Base-by-base conservation (phyloP, 2,329 filamentous ascomycete genomes). In the Diaporthe citriasiana region DNA sequence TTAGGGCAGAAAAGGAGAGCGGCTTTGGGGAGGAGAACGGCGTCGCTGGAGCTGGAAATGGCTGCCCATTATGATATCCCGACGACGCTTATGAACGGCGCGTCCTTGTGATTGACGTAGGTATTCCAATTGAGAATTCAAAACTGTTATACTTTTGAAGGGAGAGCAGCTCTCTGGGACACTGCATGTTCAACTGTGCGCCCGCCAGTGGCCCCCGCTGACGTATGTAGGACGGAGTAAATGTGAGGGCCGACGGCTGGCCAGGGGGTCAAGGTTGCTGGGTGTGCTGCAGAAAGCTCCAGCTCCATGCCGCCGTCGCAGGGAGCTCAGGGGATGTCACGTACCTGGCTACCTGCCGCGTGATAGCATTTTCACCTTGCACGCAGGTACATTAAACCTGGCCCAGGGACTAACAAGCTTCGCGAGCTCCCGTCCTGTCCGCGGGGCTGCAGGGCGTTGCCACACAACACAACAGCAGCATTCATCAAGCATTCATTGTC, bases 51-150 rank as follows among this genome's bases (percentile, higher is more conserved):
- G 47, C 53, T 59, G 63, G 47, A 53, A 53, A 35, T 68, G 63
- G 33, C 56, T 71, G 68, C 72, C 51, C 59, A 69, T 68, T 71
- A 75, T 70, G 71, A 75, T 75, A 73, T 73, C 65, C 73, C 47
- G 65, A 72, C 73, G 59, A 50, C 30, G 73, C 73, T 57, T 53
- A 66, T 13, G 70, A 51, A 73, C 70, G 72, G 70, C 73, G 70
- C 70, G 73, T 73, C 53, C 73, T 42, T 69, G 60, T 74, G 56
- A 63, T 35, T 55, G 40, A 42, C 59, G 42, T 35, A 40, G 70
- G 47, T 68, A 53, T 40, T 68, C 33, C 63, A 68, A 68, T 53
- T 53, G 35, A 63, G 56, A 53, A 69, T 55, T 55, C 56, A 71
- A 71, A 59, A 63, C 53, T 60, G 25, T 71, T 30, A n/a, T 55